phyloP scores from a whole-genome alignment of 78 protist species.

The Tieghemostelium lacteum region DNA sequence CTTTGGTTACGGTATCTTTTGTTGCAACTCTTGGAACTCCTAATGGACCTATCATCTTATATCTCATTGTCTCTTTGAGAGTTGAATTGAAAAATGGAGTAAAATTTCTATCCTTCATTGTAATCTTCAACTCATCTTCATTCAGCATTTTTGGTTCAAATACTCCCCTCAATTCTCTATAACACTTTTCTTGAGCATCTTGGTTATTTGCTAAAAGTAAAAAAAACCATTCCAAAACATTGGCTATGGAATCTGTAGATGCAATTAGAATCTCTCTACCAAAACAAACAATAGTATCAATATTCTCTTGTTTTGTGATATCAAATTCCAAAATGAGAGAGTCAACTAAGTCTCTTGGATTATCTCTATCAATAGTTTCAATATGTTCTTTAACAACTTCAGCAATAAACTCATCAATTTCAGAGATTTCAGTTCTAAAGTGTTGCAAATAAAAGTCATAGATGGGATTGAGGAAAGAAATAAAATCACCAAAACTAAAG shows the following conservation, averaged over 20 bases:
- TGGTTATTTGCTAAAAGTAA: constrained; percentile 15
- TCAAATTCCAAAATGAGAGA: constrained; percentile 19
- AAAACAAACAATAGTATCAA: constrained; percentile 11
- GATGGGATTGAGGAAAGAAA: neutral
- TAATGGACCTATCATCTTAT: constrained; percentile 20
- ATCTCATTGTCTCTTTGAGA: constrained; percentile 39
- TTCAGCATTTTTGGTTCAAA: constrained; percentile 14
- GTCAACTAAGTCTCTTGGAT: constrained; percentile 54
- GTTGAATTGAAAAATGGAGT: constrained; percentile 6
- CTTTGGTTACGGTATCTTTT: neutral
- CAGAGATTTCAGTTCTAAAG: neutral
- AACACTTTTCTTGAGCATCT: constrained; percentile 35
- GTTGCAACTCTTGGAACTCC: constrained; percentile 8
- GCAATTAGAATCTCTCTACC: constrained; percentile 44
- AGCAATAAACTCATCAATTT: neutral
- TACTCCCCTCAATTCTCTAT: constrained; percentile 15
- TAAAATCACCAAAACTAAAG: neutral
- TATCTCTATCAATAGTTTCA: neutral
- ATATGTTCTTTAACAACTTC: neutral
- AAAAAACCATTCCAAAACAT: constrained; percentile 27
- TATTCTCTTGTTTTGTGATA: neutral
- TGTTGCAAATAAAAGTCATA: neutral
- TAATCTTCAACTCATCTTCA: neutral
- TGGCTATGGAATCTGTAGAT: constrained; percentile 12
- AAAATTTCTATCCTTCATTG: neutral